phyloP scores from a whole-genome alignment of 768 basidiomycete genomes.

The Suillus fuscotomentosus region DNA sequence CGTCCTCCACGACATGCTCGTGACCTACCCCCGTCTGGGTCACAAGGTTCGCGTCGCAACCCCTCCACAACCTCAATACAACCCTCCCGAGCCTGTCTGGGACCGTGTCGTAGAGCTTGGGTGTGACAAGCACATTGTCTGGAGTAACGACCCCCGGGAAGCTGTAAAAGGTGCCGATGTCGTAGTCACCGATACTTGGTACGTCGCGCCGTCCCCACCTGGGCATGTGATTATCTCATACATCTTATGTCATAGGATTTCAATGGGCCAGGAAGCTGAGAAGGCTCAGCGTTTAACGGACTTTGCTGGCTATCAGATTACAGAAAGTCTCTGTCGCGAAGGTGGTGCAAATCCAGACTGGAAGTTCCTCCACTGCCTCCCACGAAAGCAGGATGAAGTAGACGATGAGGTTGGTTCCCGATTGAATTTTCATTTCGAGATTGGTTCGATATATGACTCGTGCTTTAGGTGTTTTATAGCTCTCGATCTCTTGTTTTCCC shows the following conservation, averaged over 20 bases:
- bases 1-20: conserved; percentile 96
- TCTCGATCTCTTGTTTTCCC: conserved; percentile 89
- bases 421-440: not conserved
- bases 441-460: conserved; percentile 7
- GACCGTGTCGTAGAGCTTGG: conserved; percentile 72
- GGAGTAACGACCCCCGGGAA: conserved; percentile 78
- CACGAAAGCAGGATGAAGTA: conserved; percentile 90
- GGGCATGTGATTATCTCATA: not conserved
- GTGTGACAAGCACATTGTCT: conserved; percentile 70
- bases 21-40: conserved; percentile 89
- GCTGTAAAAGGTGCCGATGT: conserved; percentile 90
- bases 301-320: conserved; percentile 93
- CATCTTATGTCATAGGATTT: conserved; percentile 62
- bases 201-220: conserved; percentile 9
- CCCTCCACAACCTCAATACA: conserved; percentile 60
- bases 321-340: conserved; percentile 77
- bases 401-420: conserved; percentile 76
- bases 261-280: conserved; percentile 98
- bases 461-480: conserved; percentile 82
- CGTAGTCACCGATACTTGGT: conserved; percentile 99
- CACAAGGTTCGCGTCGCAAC: conserved; percentile 84
- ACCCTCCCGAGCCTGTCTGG: conserved; percentile 75
- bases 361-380: conserved; percentile 96
- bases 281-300: conserved; percentile 82
- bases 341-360: conserved; percentile 85